Base-by-base conservation (phyloP, 176 grass and related monocot genomes). In the Rhynchospora breviuscula region DNA sequence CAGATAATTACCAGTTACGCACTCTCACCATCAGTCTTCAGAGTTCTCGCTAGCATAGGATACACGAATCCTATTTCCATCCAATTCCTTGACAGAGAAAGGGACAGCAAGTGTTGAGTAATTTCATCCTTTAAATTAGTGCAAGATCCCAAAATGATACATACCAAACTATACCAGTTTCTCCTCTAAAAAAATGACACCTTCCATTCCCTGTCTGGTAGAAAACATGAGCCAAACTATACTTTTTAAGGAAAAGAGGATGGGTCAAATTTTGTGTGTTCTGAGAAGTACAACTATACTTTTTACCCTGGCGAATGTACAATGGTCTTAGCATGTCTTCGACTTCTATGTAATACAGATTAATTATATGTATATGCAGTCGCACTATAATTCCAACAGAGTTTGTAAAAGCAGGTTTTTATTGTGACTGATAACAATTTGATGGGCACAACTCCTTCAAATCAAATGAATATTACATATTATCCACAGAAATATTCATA, bases 21-120 rank as follows among this genome's bases (percentile, higher is more conserved):
- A 21, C 78, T 25, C 1, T 83, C 78, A 0, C 87, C 88, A 5
- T 86, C 84, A 78, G 15, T 85, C 63, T 25, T 74, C 18, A 47
- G 96, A 86, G 63, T 88, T 92, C 0, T 99, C 96, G 54, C 87
- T 92, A 5, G 96, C 96, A 0, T 86, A 26, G 81, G 92, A 95
- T n/a, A 99, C 96, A 8, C 88, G 89, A 23, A 99, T 78, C 0
- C 8, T 88, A 26, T 93, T 82, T 1, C 96, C 96, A 1, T 84
- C 8, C 44, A 99, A 71, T 17, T 93, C 93, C 97, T 99, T 58
- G 58, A 81, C 35, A 77, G 22, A 71, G 9, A 84, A 7, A 26
- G 13, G n/a, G 0, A 48, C 0, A 22, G 15, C 1, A 21, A 73
- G 18, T 73, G 13, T 23, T 22, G 4, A 51, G 45, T 19, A 73